These are phyloP conservation scores for Apophysomyces sp. DNA, from an alignment of 371 early-diverging fungal species.

Conservation along the genomic window DNA sequence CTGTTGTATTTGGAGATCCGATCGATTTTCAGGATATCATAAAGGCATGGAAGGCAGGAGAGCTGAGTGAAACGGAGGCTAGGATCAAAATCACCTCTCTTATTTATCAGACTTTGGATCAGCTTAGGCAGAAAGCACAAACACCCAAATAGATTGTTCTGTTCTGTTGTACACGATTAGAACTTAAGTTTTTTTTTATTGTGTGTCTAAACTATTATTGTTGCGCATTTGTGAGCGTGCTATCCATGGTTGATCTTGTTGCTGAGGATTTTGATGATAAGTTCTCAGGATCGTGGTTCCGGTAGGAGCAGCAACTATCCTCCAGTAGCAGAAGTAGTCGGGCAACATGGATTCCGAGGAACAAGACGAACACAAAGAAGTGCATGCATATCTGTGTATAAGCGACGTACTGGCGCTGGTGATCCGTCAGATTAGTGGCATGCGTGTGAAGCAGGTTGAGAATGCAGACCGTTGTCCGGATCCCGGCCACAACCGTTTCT, in stretches of 20 bases:
- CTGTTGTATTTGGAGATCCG: constrained; percentile 66
- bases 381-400: constrained; percentile 42
- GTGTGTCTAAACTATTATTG: neutral
- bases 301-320: neutral
- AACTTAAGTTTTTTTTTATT: neutral
- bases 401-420: constrained; percentile 31
- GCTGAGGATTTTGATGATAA: neutral
- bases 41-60: constrained; percentile 52
- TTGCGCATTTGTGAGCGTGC: neutral
- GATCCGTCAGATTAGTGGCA: constrained; percentile 4
- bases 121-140: constrained; percentile 27
- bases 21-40: constrained; percentile 64
- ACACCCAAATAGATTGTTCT: neutral
- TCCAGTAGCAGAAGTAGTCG: neutral
- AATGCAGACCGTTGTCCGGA: constrained; percentile 18
- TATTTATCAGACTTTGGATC: constrained; percentile 53
- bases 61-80: constrained; percentile 51
- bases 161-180: neutral
- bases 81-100: constrained; percentile 58
- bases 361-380: constrained; percentile 26
- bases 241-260: neutral
- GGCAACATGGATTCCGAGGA: constrained; percentile 4
- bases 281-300: neutral
- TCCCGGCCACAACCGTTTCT: constrained; percentile 19
- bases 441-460: constrained; percentile 29